These are phyloP conservation scores for Yarrowia sp. DNA, from an alignment of 805 yeast species.

Conservation along the genomic window DNA sequence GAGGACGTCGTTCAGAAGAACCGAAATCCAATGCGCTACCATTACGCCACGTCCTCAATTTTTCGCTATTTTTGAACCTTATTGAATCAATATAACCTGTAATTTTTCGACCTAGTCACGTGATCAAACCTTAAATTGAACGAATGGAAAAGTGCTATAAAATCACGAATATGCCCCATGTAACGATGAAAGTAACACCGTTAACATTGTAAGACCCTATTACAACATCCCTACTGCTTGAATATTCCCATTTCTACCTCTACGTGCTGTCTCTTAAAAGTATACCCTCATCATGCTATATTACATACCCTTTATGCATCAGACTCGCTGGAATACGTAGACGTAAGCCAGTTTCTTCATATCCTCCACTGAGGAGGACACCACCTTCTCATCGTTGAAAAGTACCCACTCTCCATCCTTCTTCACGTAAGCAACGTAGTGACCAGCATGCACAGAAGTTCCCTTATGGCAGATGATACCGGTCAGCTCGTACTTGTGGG, in stretches of 20 bases:
- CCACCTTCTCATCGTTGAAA: conserved; percentile 90
- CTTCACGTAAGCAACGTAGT: conserved; percentile 79
- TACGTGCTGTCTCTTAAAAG: too few relatives aligned
- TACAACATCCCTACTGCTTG: too few relatives aligned
- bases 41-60: conserved; percentile 33
- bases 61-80: background rate
- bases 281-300: conserved; percentile 32
- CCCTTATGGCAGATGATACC: conserved; percentile 91
- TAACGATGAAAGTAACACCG: too few relatives aligned
- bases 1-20: conserved; percentile 37
- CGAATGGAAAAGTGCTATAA: too few relatives aligned
- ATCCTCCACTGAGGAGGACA: conserved; percentile 56
- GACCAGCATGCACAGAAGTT: conserved; percentile 87
- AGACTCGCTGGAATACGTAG: conserved; percentile 52
- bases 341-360: conserved; percentile 59
- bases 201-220: too few relatives aligned
- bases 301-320: conserved; percentile 1
- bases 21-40: conserved; percentile 39
- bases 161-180: too few relatives aligned
- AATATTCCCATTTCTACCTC: too few relatives aligned
- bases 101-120: background rate
- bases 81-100: background rate
- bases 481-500: conserved; percentile 55
- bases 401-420: conserved; percentile 68
- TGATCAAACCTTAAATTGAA: background rate